These are phyloP conservation scores for Helotiales sp. DNA, from an alignment of 2,329 filamentous ascomycete genomes.

Conservation along the genomic window DNA sequence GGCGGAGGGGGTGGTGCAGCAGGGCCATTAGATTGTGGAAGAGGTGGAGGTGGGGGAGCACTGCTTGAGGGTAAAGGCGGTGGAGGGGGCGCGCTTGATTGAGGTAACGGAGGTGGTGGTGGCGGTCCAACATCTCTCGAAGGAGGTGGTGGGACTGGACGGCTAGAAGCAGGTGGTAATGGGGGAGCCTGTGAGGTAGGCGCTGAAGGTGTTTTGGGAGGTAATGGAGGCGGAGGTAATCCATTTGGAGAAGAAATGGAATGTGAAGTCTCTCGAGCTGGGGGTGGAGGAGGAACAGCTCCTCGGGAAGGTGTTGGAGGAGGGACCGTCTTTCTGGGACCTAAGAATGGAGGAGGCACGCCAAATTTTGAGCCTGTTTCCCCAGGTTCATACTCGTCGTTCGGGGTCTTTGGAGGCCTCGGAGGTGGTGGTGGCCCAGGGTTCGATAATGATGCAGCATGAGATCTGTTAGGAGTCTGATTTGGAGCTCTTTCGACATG, in stretches of 20 bases:
- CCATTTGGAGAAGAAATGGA: constrained; percentile 36
- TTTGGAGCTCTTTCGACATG: constrained; percentile 47
- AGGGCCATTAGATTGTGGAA: constrained; percentile 22
- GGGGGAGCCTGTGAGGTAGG: constrained; percentile 32
- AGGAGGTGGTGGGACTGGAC: constrained; percentile 42
- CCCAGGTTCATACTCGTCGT: constrained; percentile 62
- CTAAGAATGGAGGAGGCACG: constrained; percentile 78
- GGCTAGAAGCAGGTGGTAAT: constrained; percentile 33
- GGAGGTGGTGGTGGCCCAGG: constrained; percentile 68
- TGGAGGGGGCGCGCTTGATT: constrained; percentile 52
- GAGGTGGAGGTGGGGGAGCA: constrained; percentile 20
- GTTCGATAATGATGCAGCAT: constrained; percentile 49
- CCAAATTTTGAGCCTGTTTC: constrained; percentile 58
- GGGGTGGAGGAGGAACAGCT: constrained; percentile 70
- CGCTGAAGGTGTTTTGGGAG: constrained; percentile 44
- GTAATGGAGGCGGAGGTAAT: constrained; percentile 39
- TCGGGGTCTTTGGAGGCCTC: constrained; percentile 67
- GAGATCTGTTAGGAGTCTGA: constrained; percentile 40
- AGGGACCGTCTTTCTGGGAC: constrained; percentile 63
- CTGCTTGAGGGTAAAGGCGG: constrained; percentile 46
- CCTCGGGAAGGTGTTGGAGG: constrained; percentile 75
- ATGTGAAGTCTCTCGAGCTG: constrained; percentile 47
- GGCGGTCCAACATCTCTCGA: constrained; percentile 44
- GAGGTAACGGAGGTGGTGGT: constrained; percentile 49
- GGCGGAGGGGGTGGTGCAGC: constrained; percentile 41